Percentiles rank a stretch among this genome's conserved stretches.
These are phyloP conservation scores for Fusarium sp. DNA, from an alignment of 2,329 filamentous ascomycete genomes.

Conservation along the genomic window DNA sequence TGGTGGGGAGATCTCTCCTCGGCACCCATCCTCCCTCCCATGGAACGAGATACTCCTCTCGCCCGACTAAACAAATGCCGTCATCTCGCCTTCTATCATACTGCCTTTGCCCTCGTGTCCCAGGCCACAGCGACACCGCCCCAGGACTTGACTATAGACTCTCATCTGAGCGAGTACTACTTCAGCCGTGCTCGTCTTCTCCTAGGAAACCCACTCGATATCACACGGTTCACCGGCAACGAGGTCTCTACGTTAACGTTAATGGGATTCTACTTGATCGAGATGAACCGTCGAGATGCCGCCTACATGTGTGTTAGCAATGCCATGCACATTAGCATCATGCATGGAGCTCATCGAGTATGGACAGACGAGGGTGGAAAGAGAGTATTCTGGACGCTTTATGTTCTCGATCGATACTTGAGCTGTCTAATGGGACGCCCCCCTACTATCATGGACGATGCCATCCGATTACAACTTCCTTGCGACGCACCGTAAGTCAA, in stretches of 20 bases:
- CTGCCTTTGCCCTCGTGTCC: constrained; percentile 57
- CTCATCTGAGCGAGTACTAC: constrained; percentile 56
- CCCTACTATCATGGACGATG: constrained; percentile 59
- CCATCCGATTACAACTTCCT: constrained; percentile 58
- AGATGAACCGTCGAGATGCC: constrained; percentile 61
- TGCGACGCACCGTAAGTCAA: constrained; percentile 55
- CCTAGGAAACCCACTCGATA: constrained; percentile 61
- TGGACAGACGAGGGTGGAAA: constrained; percentile 58
- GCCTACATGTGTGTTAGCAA: constrained; percentile 61
- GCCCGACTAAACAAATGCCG: constrained; percentile 46
- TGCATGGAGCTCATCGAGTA: constrained; percentile 61
- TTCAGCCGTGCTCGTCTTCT: constrained; percentile 58
- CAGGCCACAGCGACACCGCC: constrained; percentile 42
- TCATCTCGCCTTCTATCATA: constrained; percentile 59
- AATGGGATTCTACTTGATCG: constrained; percentile 62
- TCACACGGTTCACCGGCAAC: constrained; percentile 54
- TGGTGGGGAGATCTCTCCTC: constrained; percentile 59
- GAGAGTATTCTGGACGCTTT: constrained; percentile 65
- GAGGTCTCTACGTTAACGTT: constrained; percentile 60
- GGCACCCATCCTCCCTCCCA: constrained; percentile 44
- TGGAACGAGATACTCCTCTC: constrained; percentile 35
- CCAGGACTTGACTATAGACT: constrained; percentile 38
- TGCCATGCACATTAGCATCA: constrained; percentile 61
- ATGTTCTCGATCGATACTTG: constrained; percentile 62
- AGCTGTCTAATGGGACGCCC: constrained; percentile 64